These are phyloP conservation scores for Neopestalotiopsis sp. DNA, from an alignment of 2,329 filamentous ascomycete species.

Conservation along the genomic window DNA sequence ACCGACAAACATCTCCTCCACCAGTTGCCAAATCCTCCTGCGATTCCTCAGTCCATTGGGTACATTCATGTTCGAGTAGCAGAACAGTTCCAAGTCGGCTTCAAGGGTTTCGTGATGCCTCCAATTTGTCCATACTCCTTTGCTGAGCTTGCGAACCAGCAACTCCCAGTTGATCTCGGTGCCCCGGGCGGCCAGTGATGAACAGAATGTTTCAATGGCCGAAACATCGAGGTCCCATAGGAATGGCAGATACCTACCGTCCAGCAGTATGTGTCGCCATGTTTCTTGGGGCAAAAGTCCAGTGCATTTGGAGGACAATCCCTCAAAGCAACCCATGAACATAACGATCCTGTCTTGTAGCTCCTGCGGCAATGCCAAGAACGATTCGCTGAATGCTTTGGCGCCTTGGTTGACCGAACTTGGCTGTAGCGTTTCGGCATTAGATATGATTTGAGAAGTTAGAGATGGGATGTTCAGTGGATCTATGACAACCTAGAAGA, in stretches of 20 bases:
- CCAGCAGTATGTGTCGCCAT: slow-evolving; percentile 26
- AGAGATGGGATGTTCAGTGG: slow-evolving; percentile 10
- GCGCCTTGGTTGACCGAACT: background rate
- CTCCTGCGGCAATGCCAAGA: slow-evolving; percentile 21
- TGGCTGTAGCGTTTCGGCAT: slow-evolving; percentile 16
- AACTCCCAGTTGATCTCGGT: slow-evolving; percentile 26
- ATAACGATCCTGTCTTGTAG: slow-evolving; percentile 19
- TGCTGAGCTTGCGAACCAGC: slow-evolving; percentile 26
- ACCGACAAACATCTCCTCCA: slow-evolving; percentile 29
- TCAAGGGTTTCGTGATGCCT: slow-evolving; percentile 19
- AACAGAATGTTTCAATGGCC: slow-evolving; percentile 16
- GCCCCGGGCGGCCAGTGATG: background rate
- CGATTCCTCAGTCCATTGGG: slow-evolving; percentile 26
- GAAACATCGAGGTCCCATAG: slow-evolving; percentile 22
- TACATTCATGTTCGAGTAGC: slow-evolving; percentile 17
- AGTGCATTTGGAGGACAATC: slow-evolving; percentile 22
- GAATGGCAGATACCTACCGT: slow-evolving; percentile 23
- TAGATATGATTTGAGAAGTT: slow-evolving; percentile 21
- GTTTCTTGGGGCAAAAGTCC: slow-evolving; percentile 23
- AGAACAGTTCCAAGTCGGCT: slow-evolving; percentile 10
- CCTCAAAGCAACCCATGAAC: slow-evolving; percentile 11
- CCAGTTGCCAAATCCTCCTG: slow-evolving; percentile 27
- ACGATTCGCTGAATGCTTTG: slow-evolving; percentile 18
- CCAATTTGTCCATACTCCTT: slow-evolving; percentile 16
- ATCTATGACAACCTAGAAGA: slow-evolving; percentile 6